These are phyloP conservation scores for Calocera cornea DNA, from an alignment of 768 basidiomycete species.

Conservation along the genomic window DNA sequence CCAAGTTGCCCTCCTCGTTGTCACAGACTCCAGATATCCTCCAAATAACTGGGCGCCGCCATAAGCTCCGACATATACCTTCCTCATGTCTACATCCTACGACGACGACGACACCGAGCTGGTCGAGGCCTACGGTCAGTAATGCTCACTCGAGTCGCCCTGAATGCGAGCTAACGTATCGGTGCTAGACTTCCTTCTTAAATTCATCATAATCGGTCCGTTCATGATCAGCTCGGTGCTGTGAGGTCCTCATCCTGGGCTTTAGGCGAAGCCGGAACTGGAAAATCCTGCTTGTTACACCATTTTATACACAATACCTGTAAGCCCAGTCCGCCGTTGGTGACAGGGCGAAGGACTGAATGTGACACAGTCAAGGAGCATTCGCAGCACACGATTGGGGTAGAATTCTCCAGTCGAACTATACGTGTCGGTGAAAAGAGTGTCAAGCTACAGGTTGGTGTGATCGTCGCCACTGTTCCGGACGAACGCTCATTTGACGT, in stretches of 20 bases:
- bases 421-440: conserved; percentile 86
- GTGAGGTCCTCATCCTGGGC: neutral
- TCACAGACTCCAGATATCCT: neutral
- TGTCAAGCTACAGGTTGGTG: conserved; percentile 80
- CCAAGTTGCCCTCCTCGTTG: no score
- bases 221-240: conserved; percentile 6
- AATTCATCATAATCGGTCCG: conserved; percentile 91
- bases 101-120: conserved; percentile 80
- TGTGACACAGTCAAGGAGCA: conserved; percentile 68
- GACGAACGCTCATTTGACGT: conserved; percentile 12
- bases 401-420: conserved; percentile 92
- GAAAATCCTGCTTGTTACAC: conserved; percentile 92
- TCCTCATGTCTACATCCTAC: conserved; percentile 8
- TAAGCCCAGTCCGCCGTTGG: conserved; percentile 28
- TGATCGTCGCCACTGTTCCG: neutral
- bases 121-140: conserved; percentile 80
- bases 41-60: neutral
- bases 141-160: conserved; percentile 1
- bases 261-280: conserved; percentile 87
- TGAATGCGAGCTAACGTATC: neutral
- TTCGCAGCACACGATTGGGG: conserved; percentile 95
- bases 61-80: neutral
- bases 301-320: conserved; percentile 94
- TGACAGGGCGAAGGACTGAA: neutral
- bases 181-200: conserved; percentile 83